phyloP scores from a whole-genome alignment of 352 stramenopile genomes.

The Aphanomyces astaci region DNA sequence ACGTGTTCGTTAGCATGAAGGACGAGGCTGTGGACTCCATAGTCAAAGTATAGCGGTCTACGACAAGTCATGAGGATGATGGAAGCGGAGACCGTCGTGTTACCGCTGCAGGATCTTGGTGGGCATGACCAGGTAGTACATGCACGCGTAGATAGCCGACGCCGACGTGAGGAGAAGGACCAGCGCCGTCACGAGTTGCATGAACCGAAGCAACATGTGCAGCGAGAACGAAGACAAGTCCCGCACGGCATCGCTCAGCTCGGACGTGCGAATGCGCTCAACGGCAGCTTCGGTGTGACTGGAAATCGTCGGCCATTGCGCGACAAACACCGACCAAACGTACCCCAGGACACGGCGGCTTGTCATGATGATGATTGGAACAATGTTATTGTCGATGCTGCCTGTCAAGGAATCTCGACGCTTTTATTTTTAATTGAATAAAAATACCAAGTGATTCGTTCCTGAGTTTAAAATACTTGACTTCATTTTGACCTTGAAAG shows the following conservation, averaged over 20 bases:
- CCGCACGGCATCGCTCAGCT: constrained; percentile 4
- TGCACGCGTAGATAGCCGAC: constrained; percentile 49
- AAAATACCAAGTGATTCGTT: not conserved
- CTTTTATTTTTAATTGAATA: not conserved
- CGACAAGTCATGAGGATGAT: not conserved
- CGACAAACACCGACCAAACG: constrained; percentile 2
- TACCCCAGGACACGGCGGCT: not conserved
- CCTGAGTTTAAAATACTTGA: not conserved
- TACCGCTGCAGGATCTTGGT: constrained; percentile 68
- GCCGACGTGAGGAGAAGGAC: constrained; percentile 45
- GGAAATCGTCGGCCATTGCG: constrained; percentile 2
- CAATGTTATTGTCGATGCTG: not conserved
- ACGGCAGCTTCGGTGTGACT: not conserved
- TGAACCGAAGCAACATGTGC: constrained; percentile 11
- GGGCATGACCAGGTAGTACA: constrained; percentile 77
- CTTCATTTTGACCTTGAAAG: no score
- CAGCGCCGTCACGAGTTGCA: constrained; percentile 33
- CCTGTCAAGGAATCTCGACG: no score
- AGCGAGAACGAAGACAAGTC: constrained; percentile 19
- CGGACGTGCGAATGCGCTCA: not conserved
- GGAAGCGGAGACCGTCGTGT: constrained; percentile 28
- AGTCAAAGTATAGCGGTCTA: constrained; percentile 40
- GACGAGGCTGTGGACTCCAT: constrained; percentile 38
- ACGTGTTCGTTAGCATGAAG: not conserved
- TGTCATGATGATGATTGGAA: no score